Evolutionary conservation across 2,329 filamentous ascomycete genomes (phyloP).

Genomic region (Apiospora koreana): DNA sequence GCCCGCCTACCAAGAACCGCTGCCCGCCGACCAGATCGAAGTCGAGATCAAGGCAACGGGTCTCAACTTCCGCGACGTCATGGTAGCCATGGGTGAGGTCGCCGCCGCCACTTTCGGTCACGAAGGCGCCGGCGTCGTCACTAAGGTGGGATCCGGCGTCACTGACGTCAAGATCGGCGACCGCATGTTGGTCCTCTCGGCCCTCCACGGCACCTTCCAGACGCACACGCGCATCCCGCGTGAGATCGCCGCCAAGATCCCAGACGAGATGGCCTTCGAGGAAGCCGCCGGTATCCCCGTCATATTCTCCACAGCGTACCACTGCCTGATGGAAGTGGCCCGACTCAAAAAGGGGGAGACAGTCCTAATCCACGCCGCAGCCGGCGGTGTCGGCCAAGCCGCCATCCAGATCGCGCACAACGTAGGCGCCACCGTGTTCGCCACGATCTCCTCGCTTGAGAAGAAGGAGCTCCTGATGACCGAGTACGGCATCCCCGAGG

Average conservation of each 20-base stretch:
- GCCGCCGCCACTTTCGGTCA: constrained; percentile 13
- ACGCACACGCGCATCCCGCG: constrained; percentile 12
- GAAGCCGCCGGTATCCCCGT: constrained; percentile 15
- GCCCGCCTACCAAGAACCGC: constrained; percentile 8
- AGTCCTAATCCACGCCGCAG: constrained; percentile 17
- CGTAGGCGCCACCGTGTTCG: constrained; percentile 13
- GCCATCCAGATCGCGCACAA: constrained; percentile 18
- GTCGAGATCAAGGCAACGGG: constrained; percentile 16
- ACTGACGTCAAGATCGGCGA: constrained; percentile 14
- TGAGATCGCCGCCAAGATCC: constrained; percentile 16
- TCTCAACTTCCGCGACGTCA: constrained; percentile 19
- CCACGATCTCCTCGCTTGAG: constrained; percentile 15
- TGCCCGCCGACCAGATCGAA: constrained; percentile 17
- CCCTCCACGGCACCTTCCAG: constrained; percentile 8
- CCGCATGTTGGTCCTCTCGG: constrained; percentile 11
- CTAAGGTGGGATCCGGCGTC: constrained; percentile 15
- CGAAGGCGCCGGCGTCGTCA: constrained; percentile 16
- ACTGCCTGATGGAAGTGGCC: constrained; percentile 14
- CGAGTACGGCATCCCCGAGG: constrained; percentile 15
- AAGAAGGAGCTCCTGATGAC: constrained; percentile 15
- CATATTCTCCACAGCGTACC: constrained; percentile 15
- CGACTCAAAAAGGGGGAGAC: constrained; percentile 14
- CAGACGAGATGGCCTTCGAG: constrained; percentile 16
- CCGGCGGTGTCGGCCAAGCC: constrained; percentile 19
- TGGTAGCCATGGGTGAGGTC: constrained; percentile 17